These are phyloP conservation scores for Sordariomycetes sp. DNA, from an alignment of 2,329 filamentous ascomycete species.

Conservation along the genomic window DNA sequence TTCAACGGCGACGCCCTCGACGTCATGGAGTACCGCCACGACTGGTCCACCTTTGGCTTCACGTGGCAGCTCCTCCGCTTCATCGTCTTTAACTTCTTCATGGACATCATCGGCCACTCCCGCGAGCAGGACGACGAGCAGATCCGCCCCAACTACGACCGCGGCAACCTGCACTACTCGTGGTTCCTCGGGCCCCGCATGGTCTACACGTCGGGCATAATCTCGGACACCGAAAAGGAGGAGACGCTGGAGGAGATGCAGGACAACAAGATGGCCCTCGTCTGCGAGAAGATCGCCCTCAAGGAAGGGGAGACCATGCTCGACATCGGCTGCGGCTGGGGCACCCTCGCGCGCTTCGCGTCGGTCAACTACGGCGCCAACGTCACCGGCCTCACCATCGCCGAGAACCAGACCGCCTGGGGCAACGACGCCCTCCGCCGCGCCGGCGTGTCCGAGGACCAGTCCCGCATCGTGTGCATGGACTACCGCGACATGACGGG, in stretches of 20 bases:
- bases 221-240: slow-evolving; percentile 75
- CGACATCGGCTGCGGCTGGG: slow-evolving; percentile 97
- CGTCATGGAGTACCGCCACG: slow-evolving; percentile 83
- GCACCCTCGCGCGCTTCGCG: slow-evolving; percentile 86
- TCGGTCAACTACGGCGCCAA: slow-evolving; percentile 81
- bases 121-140: slow-evolving; percentile 94
- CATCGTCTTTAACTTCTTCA: slow-evolving; percentile 77
- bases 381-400: slow-evolving; percentile 83
- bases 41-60: slow-evolving; percentile 93
- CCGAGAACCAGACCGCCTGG: slow-evolving; percentile 93
- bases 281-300: slow-evolving; percentile 90
- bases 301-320: slow-evolving; percentile 72
- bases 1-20: slow-evolving; percentile 92
- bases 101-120: slow-evolving; percentile 86
- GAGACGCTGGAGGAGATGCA: slow-evolving; percentile 90
- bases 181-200: slow-evolving; percentile 98
- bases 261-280: slow-evolving; percentile 91
- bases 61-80: slow-evolving; percentile 75
- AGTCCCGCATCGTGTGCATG: slow-evolving; percentile 88
- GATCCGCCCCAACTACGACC: slow-evolving; percentile 94
- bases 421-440: slow-evolving; percentile 82
- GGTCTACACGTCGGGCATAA: slow-evolving; percentile 95
- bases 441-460: slow-evolving; percentile 68
- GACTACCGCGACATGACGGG: slow-evolving; percentile 92
- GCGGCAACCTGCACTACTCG: slow-evolving; percentile 94